phyloP scores from a whole-genome alignment of 495 filamentous ascomycete species.

The Apiosordaria backusii region DNA sequence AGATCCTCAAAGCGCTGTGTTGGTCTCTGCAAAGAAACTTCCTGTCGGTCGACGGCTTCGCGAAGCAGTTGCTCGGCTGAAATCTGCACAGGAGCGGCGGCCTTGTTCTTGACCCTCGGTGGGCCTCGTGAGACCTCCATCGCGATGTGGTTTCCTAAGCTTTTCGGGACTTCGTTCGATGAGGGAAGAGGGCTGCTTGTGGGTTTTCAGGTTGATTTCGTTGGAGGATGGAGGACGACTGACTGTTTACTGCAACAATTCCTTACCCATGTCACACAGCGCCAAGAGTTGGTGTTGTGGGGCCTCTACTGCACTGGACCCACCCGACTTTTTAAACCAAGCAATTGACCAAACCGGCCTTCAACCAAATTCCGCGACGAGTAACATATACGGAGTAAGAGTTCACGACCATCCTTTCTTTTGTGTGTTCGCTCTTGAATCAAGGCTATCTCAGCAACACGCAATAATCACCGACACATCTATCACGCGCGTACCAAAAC shows the following conservation, averaged over 20 bases:
- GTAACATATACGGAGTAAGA: not conserved
- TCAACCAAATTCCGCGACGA: not conserved
- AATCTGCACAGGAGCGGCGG: conserved; percentile 79
- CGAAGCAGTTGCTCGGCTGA: conserved; percentile 95
- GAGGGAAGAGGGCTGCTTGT: not conserved
- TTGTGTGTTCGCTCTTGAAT: not conserved
- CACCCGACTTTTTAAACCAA: not conserved
- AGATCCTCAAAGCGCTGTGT: conserved; percentile 94
- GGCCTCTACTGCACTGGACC: no score
- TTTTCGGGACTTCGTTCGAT: not conserved
- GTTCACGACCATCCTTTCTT: not conserved
- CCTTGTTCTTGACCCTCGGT: conserved; percentile 97
- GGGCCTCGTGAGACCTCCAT: conserved; percentile 96
- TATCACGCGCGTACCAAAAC: conserved; percentile 15
- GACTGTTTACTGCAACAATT: not conserved
- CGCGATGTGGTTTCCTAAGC: conserved; percentile 20
- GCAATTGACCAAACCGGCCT: not conserved
- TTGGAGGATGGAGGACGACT: not conserved
- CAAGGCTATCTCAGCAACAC: conserved; percentile 4
- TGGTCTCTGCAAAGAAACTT: conserved; percentile 79
- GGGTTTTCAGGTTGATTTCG: not conserved
- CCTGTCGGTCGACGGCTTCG: conserved; percentile 96
- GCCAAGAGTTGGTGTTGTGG: no score
- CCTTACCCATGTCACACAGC: not conserved
- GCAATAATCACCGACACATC: not conserved